Conservation (phyloP, 2,329 filamentous ascomycete species). For the Didymella segeticola region DNA sequence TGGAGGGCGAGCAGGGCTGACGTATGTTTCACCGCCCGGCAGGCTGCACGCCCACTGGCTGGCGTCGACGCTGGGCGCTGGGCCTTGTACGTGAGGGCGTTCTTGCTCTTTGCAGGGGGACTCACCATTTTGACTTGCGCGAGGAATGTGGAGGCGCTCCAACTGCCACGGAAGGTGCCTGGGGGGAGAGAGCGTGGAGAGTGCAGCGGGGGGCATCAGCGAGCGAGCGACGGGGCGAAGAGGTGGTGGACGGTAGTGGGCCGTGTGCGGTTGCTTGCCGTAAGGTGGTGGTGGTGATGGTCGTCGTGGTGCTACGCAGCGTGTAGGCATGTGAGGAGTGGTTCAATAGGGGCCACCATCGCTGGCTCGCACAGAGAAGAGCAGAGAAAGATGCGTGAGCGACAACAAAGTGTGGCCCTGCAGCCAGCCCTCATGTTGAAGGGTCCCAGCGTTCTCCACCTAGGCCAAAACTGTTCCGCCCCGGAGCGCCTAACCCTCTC, state of each 20-base stretch:
- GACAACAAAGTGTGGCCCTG: slow-evolving; percentile 4
- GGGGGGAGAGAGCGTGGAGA: slow-evolving; percentile 21
- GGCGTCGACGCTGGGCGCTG: too few species aligned
- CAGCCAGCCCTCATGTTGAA: slow-evolving; percentile 7
- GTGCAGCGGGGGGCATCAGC: slow-evolving; percentile 14
- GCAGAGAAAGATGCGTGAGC: neutral
- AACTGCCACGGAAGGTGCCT: slow-evolving; percentile 26
- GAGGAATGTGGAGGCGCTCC: slow-evolving; percentile 28
- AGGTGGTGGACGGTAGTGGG: too few species aligned
- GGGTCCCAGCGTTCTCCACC: slow-evolving; percentile 4
- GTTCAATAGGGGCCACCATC: slow-evolving; percentile 4
- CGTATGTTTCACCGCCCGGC: slow-evolving; percentile 6
- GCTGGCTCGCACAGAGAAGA: slow-evolving; percentile 10
- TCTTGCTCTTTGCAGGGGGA: slow-evolving; percentile 1
- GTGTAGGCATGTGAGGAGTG: slow-evolving; percentile 5
- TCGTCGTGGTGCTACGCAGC: slow-evolving; percentile 3
- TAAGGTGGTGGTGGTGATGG: too few species aligned
- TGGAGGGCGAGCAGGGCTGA: slow-evolving; percentile 10
- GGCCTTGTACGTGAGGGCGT: slow-evolving; percentile 6
- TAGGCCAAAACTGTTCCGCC: slow-evolving; percentile 4
- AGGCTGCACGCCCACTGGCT: slow-evolving; percentile 5
- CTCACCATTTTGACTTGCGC: slow-evolving; percentile 33
- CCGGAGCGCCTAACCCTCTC: slow-evolving; percentile 6
- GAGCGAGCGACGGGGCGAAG: neutral
- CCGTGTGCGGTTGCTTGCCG: too few species aligned